Conservation (phyloP, 495 filamentous ascomycete genomes). For the Podospora fimiseda region DNA sequence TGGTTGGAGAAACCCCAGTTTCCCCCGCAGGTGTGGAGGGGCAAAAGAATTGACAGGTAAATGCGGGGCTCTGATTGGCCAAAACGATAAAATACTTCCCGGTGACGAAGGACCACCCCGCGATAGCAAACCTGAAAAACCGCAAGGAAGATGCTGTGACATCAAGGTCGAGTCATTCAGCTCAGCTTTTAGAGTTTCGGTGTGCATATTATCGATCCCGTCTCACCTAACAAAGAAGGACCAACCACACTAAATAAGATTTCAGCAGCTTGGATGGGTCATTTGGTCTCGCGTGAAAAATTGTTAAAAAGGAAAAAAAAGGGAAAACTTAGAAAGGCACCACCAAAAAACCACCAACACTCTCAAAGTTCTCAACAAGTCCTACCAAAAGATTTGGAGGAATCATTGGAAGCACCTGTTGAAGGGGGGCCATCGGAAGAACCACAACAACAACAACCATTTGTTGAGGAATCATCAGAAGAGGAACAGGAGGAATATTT, state of each 20-base stretch:
- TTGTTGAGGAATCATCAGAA: no score
- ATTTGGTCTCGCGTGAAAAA: neutral
- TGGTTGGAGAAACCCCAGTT: neutral
- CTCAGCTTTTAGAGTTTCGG: neutral
- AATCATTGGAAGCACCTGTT: neutral
- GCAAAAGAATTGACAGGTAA: neutral
- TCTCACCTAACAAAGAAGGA: no score
- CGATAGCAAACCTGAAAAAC: constrained; percentile 4
- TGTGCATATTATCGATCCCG: no score
- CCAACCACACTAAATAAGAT: neutral
- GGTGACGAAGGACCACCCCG: neutral
- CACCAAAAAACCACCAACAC: no score
- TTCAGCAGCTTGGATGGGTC: neutral
- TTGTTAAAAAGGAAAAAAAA: neutral
- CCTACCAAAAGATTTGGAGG: no score
- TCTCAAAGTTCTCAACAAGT: no score
- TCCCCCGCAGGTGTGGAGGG: neutral
- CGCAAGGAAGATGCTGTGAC: neutral
- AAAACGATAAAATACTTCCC: neutral
- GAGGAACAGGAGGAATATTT: neutral
- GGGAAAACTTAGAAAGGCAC: no score
- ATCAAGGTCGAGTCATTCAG: constrained; percentile 2
- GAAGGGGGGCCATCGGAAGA: neutral
- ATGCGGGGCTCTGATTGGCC: constrained; percentile 7
- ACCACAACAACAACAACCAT: no score